A percentile compares a stretch with the other conserved stretches of the same genome.
Conservation (phyloP, 108 stramenopile species). For the Cyclotella baltica region DNA sequence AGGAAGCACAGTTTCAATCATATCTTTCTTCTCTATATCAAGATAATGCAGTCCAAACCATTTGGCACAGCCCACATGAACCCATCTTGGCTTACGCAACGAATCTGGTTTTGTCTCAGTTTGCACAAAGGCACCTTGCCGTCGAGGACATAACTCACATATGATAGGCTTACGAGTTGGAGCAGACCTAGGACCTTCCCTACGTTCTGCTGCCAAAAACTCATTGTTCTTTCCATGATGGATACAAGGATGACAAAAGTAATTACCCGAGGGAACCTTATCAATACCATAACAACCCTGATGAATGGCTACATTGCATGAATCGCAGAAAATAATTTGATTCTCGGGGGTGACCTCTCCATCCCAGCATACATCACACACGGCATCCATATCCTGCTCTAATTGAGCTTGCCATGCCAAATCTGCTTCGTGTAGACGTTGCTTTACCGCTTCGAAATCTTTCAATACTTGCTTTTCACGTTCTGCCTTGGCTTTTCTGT, state of each 20-base stretch:
- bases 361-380: slow-evolving; percentile 87
- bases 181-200: slow-evolving; percentile 39
- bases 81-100: slow-evolving; percentile 64
- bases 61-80: slow-evolving; percentile 85
- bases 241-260: slow-evolving; percentile 85
- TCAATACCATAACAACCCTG: slow-evolving; percentile 91
- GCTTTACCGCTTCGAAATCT: slow-evolving; percentile 49
- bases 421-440: slow-evolving; percentile 67
- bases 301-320: slow-evolving; percentile 90
- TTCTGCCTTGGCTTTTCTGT: slow-evolving; percentile 30
- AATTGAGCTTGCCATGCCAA: slow-evolving; percentile 71
- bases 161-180: slow-evolving; percentile 59
- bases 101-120: slow-evolving; percentile 34
- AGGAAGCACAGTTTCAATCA: slow-evolving; percentile 74
- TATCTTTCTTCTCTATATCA: slow-evolving; percentile 43
- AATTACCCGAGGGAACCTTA: slow-evolving; percentile 87
- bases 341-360: slow-evolving; percentile 90
- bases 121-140: slow-evolving; percentile 80
- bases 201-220: slow-evolving; percentile 48
- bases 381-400: slow-evolving; percentile 91
- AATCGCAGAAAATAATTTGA: slow-evolving; percentile 92
- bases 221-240: slow-evolving; percentile 74
- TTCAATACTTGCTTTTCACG: slow-evolving; percentile 45
- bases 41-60: slow-evolving; percentile 87
- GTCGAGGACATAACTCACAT: slow-evolving; percentile 87